phyloP scores from a whole-genome alignment of 352 stramenopile species.

The Phytophthora idaei region DNA sequence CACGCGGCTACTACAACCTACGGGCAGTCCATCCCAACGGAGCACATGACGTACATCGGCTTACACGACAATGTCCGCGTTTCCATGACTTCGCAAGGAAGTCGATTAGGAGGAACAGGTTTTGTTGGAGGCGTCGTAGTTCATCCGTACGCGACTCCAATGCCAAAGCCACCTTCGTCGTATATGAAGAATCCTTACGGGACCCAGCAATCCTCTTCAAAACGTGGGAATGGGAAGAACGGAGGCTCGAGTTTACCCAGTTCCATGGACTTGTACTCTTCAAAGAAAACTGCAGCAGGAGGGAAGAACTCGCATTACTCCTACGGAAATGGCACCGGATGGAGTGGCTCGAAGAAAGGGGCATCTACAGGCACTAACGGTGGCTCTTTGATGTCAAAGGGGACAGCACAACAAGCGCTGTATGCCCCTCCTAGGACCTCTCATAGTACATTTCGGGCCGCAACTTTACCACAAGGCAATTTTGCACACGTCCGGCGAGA shows the following conservation, averaged over 20 bases:
- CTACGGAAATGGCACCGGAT: conserved; percentile 21
- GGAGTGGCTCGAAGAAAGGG: conserved; percentile 31
- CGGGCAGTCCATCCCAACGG: conserved; percentile 29
- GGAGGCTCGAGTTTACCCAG: conserved; percentile 36
- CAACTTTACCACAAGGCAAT: conserved; percentile 25
- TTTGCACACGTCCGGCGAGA: conserved; percentile 32
- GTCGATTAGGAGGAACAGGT: conserved; percentile 17
- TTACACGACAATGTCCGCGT: conserved; percentile 40
- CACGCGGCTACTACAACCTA: conserved; percentile 14
- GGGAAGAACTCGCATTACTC: conserved; percentile 21
- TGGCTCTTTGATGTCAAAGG: conserved; percentile 25
- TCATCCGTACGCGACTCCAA: conserved; percentile 41
- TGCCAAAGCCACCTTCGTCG: conserved; percentile 57
- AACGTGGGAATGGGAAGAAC: conserved; percentile 31
- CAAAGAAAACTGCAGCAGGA: conserved; percentile 35
- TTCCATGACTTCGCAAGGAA: conserved; percentile 70
- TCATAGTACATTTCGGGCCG: conserved; percentile 41
- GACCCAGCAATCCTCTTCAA: conserved; percentile 27
- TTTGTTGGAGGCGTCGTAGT: conserved; percentile 11
- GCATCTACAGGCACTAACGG: neutral
- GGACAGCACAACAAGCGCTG: conserved; percentile 28
- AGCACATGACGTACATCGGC: conserved; percentile 50
- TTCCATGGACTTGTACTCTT: conserved; percentile 60
- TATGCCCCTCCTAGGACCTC: conserved; percentile 52
- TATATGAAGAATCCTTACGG: conserved; percentile 59